Conservation (phyloP, 306 rosid species). For the Fragaria ananassa region DNA sequence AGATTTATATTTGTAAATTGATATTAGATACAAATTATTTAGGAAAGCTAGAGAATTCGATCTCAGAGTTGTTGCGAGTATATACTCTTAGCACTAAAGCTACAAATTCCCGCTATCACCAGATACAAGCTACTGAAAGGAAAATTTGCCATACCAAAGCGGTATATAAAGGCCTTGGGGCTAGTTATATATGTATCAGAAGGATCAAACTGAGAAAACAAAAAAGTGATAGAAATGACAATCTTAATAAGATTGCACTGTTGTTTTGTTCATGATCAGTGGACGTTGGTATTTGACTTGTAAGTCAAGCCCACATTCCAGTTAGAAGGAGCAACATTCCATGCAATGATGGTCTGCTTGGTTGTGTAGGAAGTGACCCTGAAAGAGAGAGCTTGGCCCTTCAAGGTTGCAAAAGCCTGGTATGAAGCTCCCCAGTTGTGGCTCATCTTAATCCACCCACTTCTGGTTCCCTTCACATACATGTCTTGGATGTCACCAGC, state of each 20-base stretch:
- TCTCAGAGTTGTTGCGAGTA: too few relatives aligned
- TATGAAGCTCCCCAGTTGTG: conserved; percentile 98
- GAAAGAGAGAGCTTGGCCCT: conserved; percentile 78
- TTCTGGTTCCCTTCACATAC: conserved; percentile 80
- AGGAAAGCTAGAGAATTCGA: too few relatives aligned
- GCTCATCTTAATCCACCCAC: conserved; percentile 82
- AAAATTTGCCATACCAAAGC: not conserved
- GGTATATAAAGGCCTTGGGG: not conserved
- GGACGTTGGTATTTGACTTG: conserved; percentile 51
- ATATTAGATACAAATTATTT: too few relatives aligned
- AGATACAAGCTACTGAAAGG: too few relatives aligned
- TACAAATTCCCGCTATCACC: too few relatives aligned
- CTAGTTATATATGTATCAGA: too few relatives aligned
- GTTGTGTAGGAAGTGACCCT: conserved; percentile 68
- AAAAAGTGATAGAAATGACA: not conserved
- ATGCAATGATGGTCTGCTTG: conserved; percentile 49
- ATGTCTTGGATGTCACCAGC: conserved; percentile 72
- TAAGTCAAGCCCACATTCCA: conserved; percentile 68
- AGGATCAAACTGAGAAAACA: conserved; percentile 12
- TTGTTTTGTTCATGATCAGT: conserved; percentile 15
- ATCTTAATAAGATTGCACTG: not conserved
- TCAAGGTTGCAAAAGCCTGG: conserved; percentile 72
- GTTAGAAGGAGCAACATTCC: conserved; percentile 70
- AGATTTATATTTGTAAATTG: too few relatives aligned
- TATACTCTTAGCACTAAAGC: too few relatives aligned